Percentiles rank a stretch among this genome's conserved stretches.
These are phyloP conservation scores for Carex littledalei DNA, from an alignment of 176 grass and related monocot species.

Conservation along the genomic window DNA sequence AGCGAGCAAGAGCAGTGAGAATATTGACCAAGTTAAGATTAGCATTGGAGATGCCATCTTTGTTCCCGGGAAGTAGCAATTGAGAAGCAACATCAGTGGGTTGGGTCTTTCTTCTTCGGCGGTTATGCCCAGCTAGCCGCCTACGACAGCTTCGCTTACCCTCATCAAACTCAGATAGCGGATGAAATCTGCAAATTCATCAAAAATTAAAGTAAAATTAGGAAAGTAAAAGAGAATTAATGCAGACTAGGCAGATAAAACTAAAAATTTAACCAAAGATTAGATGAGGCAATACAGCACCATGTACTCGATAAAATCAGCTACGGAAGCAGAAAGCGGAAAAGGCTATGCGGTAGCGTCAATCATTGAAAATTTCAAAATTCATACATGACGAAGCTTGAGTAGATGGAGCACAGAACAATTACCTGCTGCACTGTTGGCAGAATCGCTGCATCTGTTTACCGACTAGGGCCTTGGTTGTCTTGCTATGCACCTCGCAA, in stretches of 20 bases:
- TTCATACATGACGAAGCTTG: background rate
- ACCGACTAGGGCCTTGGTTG: slow-evolving; percentile 70
- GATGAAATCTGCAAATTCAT: slow-evolving; percentile 71
- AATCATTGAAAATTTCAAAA: background rate
- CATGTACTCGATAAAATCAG: background rate
- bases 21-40: slow-evolving; percentile 87
- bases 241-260: no score
- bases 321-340: background rate
- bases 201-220: slow-evolving; percentile 34
- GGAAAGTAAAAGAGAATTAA: no score
- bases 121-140: slow-evolving; percentile 86
- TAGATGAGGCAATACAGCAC: background rate
- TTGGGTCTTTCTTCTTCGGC: slow-evolving; percentile 88
- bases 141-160: slow-evolving; percentile 95
- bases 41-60: slow-evolving; percentile 58
- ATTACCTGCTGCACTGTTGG: slow-evolving; percentile 98
- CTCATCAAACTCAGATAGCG: slow-evolving; percentile 90
- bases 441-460: slow-evolving; percentile 97
- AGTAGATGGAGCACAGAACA: background rate
- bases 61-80: slow-evolving; percentile 68
- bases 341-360: no score
- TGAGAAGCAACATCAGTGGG: slow-evolving; percentile 75
- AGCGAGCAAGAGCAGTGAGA: slow-evolving; percentile 60
- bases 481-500: slow-evolving; percentile 86
- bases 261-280: background rate